Base-by-base conservation (phyloP, 2,329 filamentous ascomycete genomes). In the Aspergillus glaucus region DNA sequence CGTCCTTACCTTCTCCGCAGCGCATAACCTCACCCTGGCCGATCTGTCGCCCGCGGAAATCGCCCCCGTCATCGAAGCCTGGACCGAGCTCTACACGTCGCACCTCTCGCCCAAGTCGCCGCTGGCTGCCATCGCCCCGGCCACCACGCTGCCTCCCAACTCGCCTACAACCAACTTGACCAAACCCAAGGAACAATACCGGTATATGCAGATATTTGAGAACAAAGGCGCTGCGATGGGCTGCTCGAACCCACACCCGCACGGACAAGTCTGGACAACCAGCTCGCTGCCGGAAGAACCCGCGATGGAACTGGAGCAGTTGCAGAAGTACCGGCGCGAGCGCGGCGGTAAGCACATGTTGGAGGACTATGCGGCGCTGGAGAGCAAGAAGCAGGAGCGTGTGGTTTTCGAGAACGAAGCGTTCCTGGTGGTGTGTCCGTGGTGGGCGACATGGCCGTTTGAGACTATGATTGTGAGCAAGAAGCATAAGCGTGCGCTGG, bases 171-270 rank as follows among this genome's bases (percentile, higher is more conserved):
- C 72, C 19, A 63, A 62, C 44, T 64, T 79, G 15, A 58, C 72
- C 6, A 71, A 73, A 24, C 85, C 89, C 4, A 82, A 78, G 45
- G 80, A 87, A 46, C 88, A 95, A 70, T 89, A 95, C 61, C 82
- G 87, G 47, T 97, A 95, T 73, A 96, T 98, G 91, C 93, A 98
- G 67, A 97, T 98, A 55, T 98, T 98, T 55, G 93, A 98, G 74
- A 98, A 98, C 76, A 98, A 98, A 73, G 93, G 93, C 45, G 84
- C 87, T 1, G 89, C 92, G 9, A 98, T 98, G 93, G 93, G 93
- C 45, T 98, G 93, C 75, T 97, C 92, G 1, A 98, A 98, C 68
- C 93, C 93, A 1, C 93, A 98, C 68, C 93, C 93, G 0, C 93
- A 98, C 71, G 92, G 93, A 50, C 93, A 98, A 69, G 79, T 96